Conservation (phyloP, 257 asterid genomes). For the Euphrasia confusa region DNA sequence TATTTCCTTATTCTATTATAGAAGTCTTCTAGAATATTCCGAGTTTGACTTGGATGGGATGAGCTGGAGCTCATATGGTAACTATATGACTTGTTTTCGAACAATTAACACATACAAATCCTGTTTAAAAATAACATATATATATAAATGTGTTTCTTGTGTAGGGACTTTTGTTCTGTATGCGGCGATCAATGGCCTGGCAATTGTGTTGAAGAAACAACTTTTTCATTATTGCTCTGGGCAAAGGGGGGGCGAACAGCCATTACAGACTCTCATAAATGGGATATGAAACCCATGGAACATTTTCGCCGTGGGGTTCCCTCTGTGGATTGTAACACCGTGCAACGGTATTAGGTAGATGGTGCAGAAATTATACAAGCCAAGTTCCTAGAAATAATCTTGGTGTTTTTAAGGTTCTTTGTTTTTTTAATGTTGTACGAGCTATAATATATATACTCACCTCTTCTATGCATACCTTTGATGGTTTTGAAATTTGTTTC, state of each 20-base stretch:
- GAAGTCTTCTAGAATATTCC: too few species aligned
- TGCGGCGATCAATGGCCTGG: constrained; percentile 60
- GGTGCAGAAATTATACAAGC: constrained; percentile 58
- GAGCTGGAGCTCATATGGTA: constrained; percentile 86
- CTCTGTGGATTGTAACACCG: too few species aligned
- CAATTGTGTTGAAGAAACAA: constrained; percentile 69
- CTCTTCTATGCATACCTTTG: not conserved
- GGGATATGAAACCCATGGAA: too few species aligned
- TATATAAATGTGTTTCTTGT: constrained; percentile 9
- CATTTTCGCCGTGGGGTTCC: too few species aligned
- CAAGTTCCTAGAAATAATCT: constrained; percentile 26
- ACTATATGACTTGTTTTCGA: not conserved
- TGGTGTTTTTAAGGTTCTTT: not conserved
- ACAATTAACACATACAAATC: not conserved
- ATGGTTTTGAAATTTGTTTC: not conserved
- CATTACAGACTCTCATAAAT: too few species aligned
- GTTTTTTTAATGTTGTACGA: too few species aligned
- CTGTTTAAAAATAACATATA: not conserved
- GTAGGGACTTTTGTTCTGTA: constrained; percentile 82
- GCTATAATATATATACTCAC: too few species aligned
- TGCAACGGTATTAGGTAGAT: too few species aligned
- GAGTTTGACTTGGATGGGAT: too few species aligned
- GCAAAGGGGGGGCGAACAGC: too few species aligned
- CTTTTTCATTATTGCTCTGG: too few species aligned
- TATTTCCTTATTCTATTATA: too few species aligned